A percentile compares a stretch with the other conserved stretches of the same genome.
Evolutionary conservation across 805 yeast species (phyloP).

Genomic region (Cyberlindnera americana): DNA sequence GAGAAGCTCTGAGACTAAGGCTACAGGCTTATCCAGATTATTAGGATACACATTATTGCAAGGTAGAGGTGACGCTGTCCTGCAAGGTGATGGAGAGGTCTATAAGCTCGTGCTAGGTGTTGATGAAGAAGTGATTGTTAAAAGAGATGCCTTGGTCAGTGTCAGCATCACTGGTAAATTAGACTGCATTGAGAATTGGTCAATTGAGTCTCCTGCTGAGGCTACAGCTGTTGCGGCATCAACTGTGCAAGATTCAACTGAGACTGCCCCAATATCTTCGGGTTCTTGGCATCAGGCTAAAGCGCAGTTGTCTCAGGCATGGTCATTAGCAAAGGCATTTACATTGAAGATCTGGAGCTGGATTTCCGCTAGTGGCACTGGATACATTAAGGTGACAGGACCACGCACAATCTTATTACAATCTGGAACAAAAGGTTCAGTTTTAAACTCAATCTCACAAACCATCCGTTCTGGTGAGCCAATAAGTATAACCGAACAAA

Average conservation of each 20-base stretch:
- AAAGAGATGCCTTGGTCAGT: constrained; percentile 44
- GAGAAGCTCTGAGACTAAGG: constrained; percentile 16
- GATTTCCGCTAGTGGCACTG: not conserved
- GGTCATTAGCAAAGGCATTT: not conserved
- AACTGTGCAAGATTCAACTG: not conserved
- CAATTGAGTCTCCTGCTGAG: not conserved
- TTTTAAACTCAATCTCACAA: constrained; percentile 1
- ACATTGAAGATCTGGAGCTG: not conserved
- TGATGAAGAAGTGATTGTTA: constrained; percentile 47
- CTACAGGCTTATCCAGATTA: constrained; percentile 14
- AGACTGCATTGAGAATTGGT: constrained; percentile 11
- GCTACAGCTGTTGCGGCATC: too few relatives aligned
- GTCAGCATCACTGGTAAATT: constrained; percentile 43
- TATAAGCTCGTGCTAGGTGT: constrained; percentile 43
- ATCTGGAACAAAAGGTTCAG: constrained; percentile 10
- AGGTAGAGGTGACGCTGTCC: constrained; percentile 56
- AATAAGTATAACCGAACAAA: constrained; percentile 13
- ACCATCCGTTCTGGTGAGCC: constrained; percentile 2
- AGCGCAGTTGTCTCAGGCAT: not conserved
- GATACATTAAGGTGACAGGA: constrained; percentile 48
- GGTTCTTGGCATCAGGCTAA: constrained; percentile 3
- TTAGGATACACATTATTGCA: constrained; percentile 45
- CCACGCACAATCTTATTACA: constrained; percentile 35
- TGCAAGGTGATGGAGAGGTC: constrained; percentile 53
- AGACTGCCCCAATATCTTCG: not conserved